Conservation (phyloP, 2,329 filamentous ascomycete species). For the Sporothrix euskadiensis region DNA sequence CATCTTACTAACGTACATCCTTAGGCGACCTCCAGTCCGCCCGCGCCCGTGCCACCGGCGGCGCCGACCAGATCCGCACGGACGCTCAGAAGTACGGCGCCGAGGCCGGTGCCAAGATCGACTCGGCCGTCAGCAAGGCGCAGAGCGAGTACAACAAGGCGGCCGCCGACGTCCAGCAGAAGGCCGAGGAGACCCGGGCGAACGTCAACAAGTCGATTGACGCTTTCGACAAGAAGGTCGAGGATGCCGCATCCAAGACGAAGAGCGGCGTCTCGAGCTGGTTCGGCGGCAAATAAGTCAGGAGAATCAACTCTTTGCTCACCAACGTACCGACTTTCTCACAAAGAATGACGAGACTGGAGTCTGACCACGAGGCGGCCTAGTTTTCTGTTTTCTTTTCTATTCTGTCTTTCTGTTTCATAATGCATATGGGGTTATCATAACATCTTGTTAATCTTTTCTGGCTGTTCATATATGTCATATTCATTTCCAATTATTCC, state of each 20-base stretch:
- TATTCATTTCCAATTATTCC: background rate
- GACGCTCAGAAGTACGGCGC: constrained; percentile 62
- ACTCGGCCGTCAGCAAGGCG: constrained; percentile 67
- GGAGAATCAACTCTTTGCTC: no score
- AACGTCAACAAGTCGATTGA: constrained; percentile 73
- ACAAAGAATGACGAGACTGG: background rate
- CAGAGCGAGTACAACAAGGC: constrained; percentile 58
- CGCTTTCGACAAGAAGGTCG: constrained; percentile 78
- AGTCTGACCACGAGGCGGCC: background rate
- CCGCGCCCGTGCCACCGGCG: constrained; percentile 65
- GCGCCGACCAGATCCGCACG: constrained; percentile 65
- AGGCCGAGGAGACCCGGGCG: constrained; percentile 65
- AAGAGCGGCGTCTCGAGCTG: constrained; percentile 82
- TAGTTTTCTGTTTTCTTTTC: background rate
- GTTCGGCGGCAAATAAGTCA: constrained; percentile 67
- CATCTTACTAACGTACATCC: constrained; percentile 1
- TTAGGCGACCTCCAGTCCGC: constrained; percentile 75
- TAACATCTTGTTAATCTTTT: background rate
- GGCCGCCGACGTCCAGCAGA: constrained; percentile 80
- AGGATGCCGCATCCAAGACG: constrained; percentile 74
- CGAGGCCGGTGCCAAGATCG: constrained; percentile 65
- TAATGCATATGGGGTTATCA: background rate
- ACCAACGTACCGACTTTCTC: background rate
- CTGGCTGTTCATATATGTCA: constrained; percentile 16
- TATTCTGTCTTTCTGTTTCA: background rate